Evolutionary conservation across 2,329 filamentous ascomycete species (phyloP).

Genomic region (Epichloe sibirici): DNA sequence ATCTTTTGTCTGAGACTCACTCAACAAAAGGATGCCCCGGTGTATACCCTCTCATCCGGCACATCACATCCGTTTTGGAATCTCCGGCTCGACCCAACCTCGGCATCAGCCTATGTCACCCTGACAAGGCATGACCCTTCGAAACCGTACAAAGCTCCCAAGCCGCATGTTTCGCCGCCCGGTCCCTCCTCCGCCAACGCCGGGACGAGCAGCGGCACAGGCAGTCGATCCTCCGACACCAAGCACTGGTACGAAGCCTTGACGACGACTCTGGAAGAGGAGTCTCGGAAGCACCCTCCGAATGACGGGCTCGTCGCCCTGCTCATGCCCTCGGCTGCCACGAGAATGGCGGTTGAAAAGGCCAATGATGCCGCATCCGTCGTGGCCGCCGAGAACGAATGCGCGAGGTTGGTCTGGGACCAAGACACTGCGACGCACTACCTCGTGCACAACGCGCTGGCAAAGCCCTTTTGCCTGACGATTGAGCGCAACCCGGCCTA

Average conservation of each 20-base stretch:
- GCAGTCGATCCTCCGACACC: conserved; percentile 20
- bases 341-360: conserved; percentile 49
- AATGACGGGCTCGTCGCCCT: conserved; percentile 54
- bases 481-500: conserved; percentile 46
- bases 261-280: conserved; percentile 44
- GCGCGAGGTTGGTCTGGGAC: conserved; percentile 61
- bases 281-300: conserved; percentile 38
- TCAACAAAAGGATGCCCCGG: conserved; percentile 45
- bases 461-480: conserved; percentile 50
- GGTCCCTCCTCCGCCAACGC: conserved; percentile 13
- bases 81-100: conserved; percentile 51
- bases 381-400: conserved; percentile 54
- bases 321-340: conserved; percentile 54
- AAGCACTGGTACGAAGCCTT: conserved; percentile 47
- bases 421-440: conserved; percentile 47
- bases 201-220: conserved; percentile 11
- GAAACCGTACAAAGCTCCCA: conserved; percentile 39
- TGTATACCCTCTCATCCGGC: conserved; percentile 52
- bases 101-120: conserved; percentile 47
- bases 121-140: conserved; percentile 48
- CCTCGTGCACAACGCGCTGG: conserved; percentile 50
- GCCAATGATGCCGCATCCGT: conserved; percentile 47
- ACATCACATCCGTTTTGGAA: conserved; percentile 52
- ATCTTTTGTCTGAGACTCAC: conserved; percentile 47
- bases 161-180: conserved; percentile 7